Base-by-base conservation (phyloP, 768 basidiomycete genomes). In the Boletus sp. region DNA sequence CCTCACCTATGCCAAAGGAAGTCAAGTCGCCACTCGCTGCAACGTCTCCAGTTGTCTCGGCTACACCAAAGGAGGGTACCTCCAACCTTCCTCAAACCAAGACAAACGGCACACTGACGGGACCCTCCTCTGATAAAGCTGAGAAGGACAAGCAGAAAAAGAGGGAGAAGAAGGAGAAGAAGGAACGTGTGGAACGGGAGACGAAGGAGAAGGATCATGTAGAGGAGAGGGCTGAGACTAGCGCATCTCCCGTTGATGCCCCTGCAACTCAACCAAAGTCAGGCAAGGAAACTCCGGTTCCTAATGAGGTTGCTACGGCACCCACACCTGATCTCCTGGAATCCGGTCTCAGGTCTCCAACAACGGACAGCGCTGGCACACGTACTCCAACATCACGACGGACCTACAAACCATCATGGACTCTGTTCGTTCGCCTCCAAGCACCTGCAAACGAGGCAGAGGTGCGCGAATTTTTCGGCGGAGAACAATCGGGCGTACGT, bases 371-470 rank as follows among this genome's bases (percentile, higher is more conserved):
- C 33, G 70, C 80, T 0, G 89, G 89, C 9, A 74, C 77, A 24
- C 80, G 90, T 54, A 92, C 92, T 29, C 92, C 92, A 18, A 89
- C 84, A 52, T 80, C 80, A 36, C 78, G 79, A 47, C 81, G 83
- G 55, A 81, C 83, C 0, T 75, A 81, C 30, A 79, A 89, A 40
- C 83, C 90, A 70, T 90, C 92, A 6, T 92, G 87, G 86, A 94
- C 92, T 8, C 80, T 94, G 50, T 94, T 91, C 72, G 84, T 94
- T 80, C 84, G 87, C 60, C 78, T 87, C 74, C 71, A 77, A 17
- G 62, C 76, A 8, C 68, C 79, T 12, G 76, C 82, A 6, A 80
- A 71, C 10, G 92, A 94, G 61, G 61, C 71, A 0, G 90, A 92
- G 47, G 67, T 94, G 8, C 80, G 81, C 53, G 88, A 89, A 17